Conservation (phyloP, 2,329 filamentous ascomycete species). For the Dendryphion nanum region DNA sequence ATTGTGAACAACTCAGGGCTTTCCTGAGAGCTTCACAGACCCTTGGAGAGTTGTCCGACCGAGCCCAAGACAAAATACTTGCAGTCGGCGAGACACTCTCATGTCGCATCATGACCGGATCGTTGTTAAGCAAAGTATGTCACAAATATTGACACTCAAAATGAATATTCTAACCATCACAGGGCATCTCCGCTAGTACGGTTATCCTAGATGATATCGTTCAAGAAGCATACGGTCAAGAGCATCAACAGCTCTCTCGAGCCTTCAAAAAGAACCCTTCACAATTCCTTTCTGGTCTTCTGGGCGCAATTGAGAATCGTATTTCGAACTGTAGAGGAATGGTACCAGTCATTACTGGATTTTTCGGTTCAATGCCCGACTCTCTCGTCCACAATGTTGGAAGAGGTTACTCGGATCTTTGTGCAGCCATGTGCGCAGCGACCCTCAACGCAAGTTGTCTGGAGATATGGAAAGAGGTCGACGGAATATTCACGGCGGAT, state of each 20-base stretch:
- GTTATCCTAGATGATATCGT: too few relatives aligned
- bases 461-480: slow-evolving; percentile 96
- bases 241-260: slow-evolving; percentile 1
- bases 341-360: slow-evolving; percentile 57
- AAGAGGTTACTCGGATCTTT: slow-evolving; percentile 89
- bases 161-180: too few relatives aligned
- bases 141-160: too few relatives aligned
- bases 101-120: too few relatives aligned
- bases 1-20: slow-evolving; percentile 75
- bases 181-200: too few relatives aligned
- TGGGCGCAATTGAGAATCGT: slow-evolving; percentile 11
- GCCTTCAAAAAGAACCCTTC: slow-evolving; percentile 3
- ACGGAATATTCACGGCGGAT: slow-evolving; percentile 82
- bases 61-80: too few relatives aligned
- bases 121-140: too few relatives aligned
- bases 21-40: slow-evolving; percentile 63
- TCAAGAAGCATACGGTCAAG: slow-evolving; percentile 5
- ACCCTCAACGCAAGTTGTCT: slow-evolving; percentile 77
- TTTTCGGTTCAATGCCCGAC: slow-evolving; percentile 86
- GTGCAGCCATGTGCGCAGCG: slow-evolving; percentile 82
- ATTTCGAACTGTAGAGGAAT: slow-evolving; percentile 31
- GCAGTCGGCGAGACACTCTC: too few relatives aligned
- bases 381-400: slow-evolving; percentile 86
- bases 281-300: slow-evolving; percentile 4
- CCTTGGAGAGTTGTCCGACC: too few relatives aligned